A percentile compares a stretch with the other conserved stretches of the same genome.
phyloP scores from a whole-genome alignment of 441 rosid genomes.

The Gossypium armourianum region DNA sequence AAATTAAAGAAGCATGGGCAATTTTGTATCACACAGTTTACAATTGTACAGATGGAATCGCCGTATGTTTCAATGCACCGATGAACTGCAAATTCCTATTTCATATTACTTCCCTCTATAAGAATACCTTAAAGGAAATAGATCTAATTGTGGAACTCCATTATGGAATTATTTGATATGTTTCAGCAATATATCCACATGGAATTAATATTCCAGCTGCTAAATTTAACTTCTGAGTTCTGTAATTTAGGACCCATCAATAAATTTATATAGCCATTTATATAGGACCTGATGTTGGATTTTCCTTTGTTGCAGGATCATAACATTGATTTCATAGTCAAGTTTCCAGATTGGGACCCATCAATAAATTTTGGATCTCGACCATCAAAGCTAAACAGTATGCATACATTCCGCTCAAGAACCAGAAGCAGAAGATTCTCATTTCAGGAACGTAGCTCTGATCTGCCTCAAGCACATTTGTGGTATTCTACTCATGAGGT shows the following conservation, averaged over 20 bases:
- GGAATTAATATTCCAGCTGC: neutral
- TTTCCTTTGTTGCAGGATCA: slow-evolving; percentile 53
- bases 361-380: slow-evolving; percentile 29
- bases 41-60: slow-evolving; percentile 72
- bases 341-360: slow-evolving; percentile 87
- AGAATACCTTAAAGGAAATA: neutral
- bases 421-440: slow-evolving; percentile 46
- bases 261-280: neutral
- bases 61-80: slow-evolving; percentile 38
- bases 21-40: slow-evolving; percentile 70
- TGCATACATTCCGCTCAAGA: slow-evolving; percentile 19
- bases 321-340: slow-evolving; percentile 81
- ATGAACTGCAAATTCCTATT: slow-evolving; percentile 6
- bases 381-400: slow-evolving; percentile 24
- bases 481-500: slow-evolving; percentile 74
- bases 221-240: neutral
- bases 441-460: slow-evolving; percentile 35
- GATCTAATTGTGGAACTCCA: neutral
- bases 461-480: slow-evolving; percentile 62
- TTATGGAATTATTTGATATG: neutral
- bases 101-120: slow-evolving; percentile 2
- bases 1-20: slow-evolving; percentile 66
- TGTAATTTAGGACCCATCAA: neutral
- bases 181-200: neutral
- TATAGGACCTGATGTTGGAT: neutral